phyloP scores from a whole-genome alignment of 2,329 filamentous ascomycete genomes.

The Botrytis hyacinthi region DNA sequence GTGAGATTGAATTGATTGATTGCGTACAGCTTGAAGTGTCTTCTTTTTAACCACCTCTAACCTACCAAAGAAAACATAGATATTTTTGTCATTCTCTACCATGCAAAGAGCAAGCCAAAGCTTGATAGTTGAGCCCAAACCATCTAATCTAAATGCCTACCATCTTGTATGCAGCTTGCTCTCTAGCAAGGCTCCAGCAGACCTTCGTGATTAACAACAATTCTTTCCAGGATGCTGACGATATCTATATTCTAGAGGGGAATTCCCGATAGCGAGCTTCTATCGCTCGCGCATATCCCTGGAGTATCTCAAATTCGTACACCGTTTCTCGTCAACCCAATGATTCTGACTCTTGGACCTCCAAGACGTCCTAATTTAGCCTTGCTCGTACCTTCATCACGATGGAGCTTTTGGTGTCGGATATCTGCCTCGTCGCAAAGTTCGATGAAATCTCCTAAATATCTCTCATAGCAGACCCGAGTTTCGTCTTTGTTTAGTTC shows the following conservation, averaged over 20 bases:
- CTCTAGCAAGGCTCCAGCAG: background rate
- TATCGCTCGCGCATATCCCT: too few species aligned
- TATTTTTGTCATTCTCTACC: background rate
- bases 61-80: background rate
- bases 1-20: background rate
- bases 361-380: background rate
- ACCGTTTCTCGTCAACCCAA: background rate
- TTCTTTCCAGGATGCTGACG: background rate
- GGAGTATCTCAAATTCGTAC: background rate
- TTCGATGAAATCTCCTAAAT: background rate
- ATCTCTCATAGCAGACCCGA: background rate
- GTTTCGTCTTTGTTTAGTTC: background rate
- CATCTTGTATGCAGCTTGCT: background rate
- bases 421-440: background rate
- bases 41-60: too few species aligned
- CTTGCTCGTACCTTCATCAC: background rate
- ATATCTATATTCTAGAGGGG: too few species aligned
- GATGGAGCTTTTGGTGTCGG: background rate
- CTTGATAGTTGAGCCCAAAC: background rate
- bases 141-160: background rate
- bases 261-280: too few species aligned
- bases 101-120: background rate
- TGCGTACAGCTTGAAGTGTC: background rate
- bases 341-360: background rate
- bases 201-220: background rate